Evolutionary conservation across 441 rosid species (phyloP), one percentile per base, ranked within the genome.

Genomic region (Populus hybrid): DNA sequence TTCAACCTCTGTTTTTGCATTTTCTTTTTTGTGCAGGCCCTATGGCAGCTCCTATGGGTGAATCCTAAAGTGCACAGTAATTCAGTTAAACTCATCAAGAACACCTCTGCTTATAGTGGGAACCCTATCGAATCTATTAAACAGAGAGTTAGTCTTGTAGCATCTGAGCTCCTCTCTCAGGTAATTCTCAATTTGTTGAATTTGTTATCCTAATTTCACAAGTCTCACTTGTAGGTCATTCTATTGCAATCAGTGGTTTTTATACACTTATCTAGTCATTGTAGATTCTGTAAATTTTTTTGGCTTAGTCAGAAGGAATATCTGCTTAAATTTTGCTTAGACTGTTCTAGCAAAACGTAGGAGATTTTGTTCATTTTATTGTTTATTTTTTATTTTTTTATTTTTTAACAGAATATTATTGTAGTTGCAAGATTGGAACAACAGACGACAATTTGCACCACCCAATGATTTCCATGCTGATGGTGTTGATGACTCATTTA

Each of bases 351-450:
- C 59, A 64, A 71, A 69, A 59, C 75, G 46, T 70, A 76, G 71
- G 64, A 63, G 81, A 64, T 70, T 26, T 75, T 24, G 70, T 74
- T 30, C 59, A n/a, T 32, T 63, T 21, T 57, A 12, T 30, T 75
- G 68, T 26, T 26, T 26, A 1, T 26, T 26, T 26, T 26, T 32
- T 68, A 24, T 24, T 24, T 77, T 70, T 11, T 20, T 18, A 59
- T 78, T 74, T 70, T 81, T 73, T 71, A 12, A 70, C 57, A 66
- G 72, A 65, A 67, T 80, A 50, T 77, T 80, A 40, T 81, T 72
- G 69, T 78, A 97, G 99, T 86, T 97, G 89, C 98, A 90, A 90
- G 99, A 97, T 87, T 97, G 99, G 99, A 94, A 97, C 81, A 94
- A 88, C 77, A 87, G 99, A 82, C 87, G 91, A 72, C 85, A 93